Base-by-base conservation (phyloP, 164 flowering plant genomes). In the Aristolochia californica region DNA sequence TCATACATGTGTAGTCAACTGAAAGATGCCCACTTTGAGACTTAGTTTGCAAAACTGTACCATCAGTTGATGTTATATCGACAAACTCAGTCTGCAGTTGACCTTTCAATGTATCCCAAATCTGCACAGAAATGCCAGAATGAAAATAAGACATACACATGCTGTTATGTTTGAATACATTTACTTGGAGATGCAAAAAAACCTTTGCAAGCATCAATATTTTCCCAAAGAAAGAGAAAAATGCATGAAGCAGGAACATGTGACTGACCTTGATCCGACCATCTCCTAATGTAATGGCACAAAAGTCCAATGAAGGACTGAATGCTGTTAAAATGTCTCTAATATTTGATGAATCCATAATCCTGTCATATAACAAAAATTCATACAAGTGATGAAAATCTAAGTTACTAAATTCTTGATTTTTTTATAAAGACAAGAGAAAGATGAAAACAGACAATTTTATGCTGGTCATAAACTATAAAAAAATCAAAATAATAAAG, bases 41-140 rank as follows among this genome's bases (percentile, higher is more conserved):
- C 50, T 73, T 79, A 20, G 66, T 24, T 25, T 60, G 77, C 21
- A 80, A 55, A 53, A 64, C 64, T 5, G 74, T 56, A 5, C 66
- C 72, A 48, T 84, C 84, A 20, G 62, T 72, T 27, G 85, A 68
- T 10, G 57, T 40, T 14, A 93, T 64, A 64, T 87, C 87, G 1
- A 91, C 75, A 73, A 87, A 89, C 64, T 93, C 97, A 10, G 81
- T 79, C 71, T 87, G 97, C 26, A 93, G 55, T 55, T 89, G 96
- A 18, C 97, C 91, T 64, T 85, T 85, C 60, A 78, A 48, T 16
- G 96, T 83, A 61, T 93, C 98, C 98, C 98, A 93, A 44, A 93
- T 78, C 96, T 91, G 79, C 24, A 49, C 21, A 48, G 5, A 34
- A 4, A 34, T 34, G 10, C 10, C 40, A 72, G 55, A 20, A 55